Conservation (phyloP, 148 eudicot species). For the Rhododendron simsii region DNA sequence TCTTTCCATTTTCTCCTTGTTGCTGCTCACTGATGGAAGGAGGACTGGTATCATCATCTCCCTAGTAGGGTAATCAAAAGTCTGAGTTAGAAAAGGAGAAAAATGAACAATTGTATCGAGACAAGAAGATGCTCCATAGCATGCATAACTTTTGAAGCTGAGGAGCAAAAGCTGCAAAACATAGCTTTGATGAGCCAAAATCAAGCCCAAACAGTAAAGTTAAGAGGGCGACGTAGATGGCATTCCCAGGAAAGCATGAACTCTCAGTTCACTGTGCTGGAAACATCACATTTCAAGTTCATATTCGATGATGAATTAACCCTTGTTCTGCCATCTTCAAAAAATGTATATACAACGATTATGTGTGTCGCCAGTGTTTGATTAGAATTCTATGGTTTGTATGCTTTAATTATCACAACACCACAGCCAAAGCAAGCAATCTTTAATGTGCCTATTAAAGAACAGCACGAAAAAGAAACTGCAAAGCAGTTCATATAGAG, state of each 20-base stretch:
- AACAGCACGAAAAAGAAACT: neutral
- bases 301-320: neutral
- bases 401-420: neutral
- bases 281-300: neutral
- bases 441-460: neutral
- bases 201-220: neutral
- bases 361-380: neutral
- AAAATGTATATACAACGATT: neutral
- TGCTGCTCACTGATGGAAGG: slow-evolving; percentile 27
- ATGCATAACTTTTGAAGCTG: neutral
- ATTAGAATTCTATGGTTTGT: neutral
- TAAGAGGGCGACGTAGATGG: neutral
- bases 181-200: neutral
- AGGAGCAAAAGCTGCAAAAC: neutral
- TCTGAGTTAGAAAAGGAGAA: neutral
- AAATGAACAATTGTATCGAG: neutral
- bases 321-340: neutral
- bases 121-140: neutral
- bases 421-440: neutral
- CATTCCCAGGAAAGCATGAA: neutral
- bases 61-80: slow-evolving; percentile 34
- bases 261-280: neutral
- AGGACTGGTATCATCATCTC: slow-evolving; percentile 41
- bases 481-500: neutral
- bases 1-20: slow-evolving; percentile 31